A percentile compares a stretch with the other conserved stretches of the same genome.
Evolutionary conservation across 148 eudicot species (phyloP).

Genomic region (Dianthus caryophyllus): DNA sequence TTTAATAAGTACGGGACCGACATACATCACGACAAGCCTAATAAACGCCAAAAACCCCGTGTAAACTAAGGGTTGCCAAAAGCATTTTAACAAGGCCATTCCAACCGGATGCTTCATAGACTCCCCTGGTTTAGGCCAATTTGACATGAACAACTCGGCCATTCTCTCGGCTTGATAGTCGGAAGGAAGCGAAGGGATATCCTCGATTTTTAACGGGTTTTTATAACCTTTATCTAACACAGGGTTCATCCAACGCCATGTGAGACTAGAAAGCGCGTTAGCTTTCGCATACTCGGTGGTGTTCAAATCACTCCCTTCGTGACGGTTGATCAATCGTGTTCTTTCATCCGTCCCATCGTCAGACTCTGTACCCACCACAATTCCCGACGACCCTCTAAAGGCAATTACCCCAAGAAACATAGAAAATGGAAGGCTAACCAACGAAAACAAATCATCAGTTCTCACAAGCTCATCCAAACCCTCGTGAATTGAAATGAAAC

Average conservation of each 20-base stretch:
- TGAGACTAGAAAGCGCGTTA: conserved; percentile 26
- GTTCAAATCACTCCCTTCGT: conserved; percentile 14
- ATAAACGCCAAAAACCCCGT: conserved; percentile 69
- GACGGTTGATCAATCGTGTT: conserved; percentile 4
- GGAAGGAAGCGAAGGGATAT: conserved; percentile 71
- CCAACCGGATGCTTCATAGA: conserved; percentile 66
- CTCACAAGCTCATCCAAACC: conserved; percentile 16
- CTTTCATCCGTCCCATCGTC: conserved; percentile 15
- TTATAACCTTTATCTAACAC: conserved; percentile 31
- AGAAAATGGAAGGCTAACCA: conserved; percentile 32
- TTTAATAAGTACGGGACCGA: conserved; percentile 76
- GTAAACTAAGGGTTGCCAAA: conserved; percentile 58
- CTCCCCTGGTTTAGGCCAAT: conserved; percentile 76
- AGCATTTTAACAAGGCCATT: conserved; percentile 61
- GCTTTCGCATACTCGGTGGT: conserved; percentile 36
- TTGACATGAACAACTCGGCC: conserved; percentile 57
- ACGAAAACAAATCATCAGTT: conserved; percentile 36
- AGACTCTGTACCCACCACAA: conserved; percentile 17
- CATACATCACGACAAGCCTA: conserved; percentile 67
- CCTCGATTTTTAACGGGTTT: conserved; percentile 29
- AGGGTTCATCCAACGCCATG: conserved; percentile 42
- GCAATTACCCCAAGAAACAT: conserved; percentile 30
- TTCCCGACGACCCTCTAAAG: conserved; percentile 33
- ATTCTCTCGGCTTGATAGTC: conserved; percentile 61
- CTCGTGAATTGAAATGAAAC: conserved; percentile 19